phyloP scores from a whole-genome alignment of 768 basidiomycete species.

The Phylloporus arenicola region DNA sequence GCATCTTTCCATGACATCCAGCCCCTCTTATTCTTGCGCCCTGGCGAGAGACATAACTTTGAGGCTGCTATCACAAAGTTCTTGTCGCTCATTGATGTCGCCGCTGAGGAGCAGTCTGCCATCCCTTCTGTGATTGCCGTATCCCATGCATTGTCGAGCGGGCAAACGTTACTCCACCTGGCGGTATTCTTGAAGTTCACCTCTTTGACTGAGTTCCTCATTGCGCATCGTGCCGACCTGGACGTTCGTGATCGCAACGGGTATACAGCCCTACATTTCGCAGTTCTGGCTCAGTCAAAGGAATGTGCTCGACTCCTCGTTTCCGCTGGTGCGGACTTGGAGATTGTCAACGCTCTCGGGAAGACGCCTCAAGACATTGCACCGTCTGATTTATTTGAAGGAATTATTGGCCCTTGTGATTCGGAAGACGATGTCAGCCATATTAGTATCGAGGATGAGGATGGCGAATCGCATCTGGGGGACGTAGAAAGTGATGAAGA shows the following conservation, averaged over 20 bases:
- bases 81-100: constrained; percentile 69
- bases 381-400: constrained; percentile 42
- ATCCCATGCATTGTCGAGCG: constrained; percentile 62
- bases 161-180: constrained; percentile 88
- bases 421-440: constrained; percentile 21
- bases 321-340: constrained; percentile 73
- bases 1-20: constrained; percentile 48
- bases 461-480: constrained; percentile 60
- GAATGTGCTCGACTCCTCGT: constrained; percentile 64
- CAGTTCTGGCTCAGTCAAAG: constrained; percentile 58
- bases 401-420: constrained; percentile 17
- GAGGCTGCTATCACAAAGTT: constrained; percentile 77
- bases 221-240: constrained; percentile 67
- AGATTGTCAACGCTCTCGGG: constrained; percentile 68
- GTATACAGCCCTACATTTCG: constrained; percentile 85
- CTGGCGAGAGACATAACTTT: constrained; percentile 56
- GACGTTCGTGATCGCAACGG: constrained; percentile 88
- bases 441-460: constrained; percentile 29
- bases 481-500: constrained; percentile 68
- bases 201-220: constrained; percentile 63
- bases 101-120: constrained; percentile 39
- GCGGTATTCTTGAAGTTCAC: constrained; percentile 75
- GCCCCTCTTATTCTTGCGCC: constrained; percentile 50
- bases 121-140: constrained; percentile 51
- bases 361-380: constrained; percentile 63